Evolutionary conservation across 495 filamentous ascomycete genomes (phyloP).

Genomic region (Penicillium waksmanii): DNA sequence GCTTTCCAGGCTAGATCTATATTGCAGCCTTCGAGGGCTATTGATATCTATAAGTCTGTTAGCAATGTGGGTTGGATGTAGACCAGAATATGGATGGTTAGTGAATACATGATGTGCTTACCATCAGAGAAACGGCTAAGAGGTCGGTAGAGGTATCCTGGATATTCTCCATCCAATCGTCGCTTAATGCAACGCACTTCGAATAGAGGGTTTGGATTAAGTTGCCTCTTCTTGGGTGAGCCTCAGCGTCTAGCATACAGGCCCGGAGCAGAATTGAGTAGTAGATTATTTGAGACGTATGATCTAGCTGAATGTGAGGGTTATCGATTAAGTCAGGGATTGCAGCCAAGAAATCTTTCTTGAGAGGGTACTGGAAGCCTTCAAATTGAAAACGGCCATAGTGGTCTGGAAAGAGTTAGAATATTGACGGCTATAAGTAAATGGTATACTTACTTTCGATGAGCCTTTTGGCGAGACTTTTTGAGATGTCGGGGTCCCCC

Average conservation of each 20-base stretch:
- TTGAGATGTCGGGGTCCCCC: conserved; percentile 5
- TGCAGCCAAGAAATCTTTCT: conserved; percentile 19
- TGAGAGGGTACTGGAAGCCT: conserved; percentile 23
- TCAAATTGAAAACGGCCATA: conserved; percentile 24
- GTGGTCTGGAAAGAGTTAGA: conserved; percentile 9
- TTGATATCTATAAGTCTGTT: conserved; percentile 16
- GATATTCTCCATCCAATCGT: conserved; percentile 15
- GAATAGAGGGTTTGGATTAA: conserved; percentile 16
- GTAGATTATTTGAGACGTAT: conserved; percentile 22
- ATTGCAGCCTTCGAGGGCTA: conserved; percentile 21
- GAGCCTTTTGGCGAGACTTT: neutral
- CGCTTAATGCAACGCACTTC: conserved; percentile 6
- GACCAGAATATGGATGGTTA: no score
- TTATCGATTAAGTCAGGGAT: conserved; percentile 30
- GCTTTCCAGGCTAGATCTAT: conserved; percentile 21
- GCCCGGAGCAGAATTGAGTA: conserved; percentile 21
- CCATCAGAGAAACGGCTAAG: neutral
- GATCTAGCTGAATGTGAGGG: conserved; percentile 25
- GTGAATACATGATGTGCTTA: neutral
- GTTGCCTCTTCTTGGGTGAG: neutral
- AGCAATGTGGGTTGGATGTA: no score
- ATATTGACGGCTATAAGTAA: neutral
- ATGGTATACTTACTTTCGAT: neutral
- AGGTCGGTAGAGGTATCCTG: conserved; percentile 9
- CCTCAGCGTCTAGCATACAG: conserved; percentile 4